Evolutionary conservation across 768 basidiomycete species (phyloP).

Genomic region (Amanita thiersii): DNA sequence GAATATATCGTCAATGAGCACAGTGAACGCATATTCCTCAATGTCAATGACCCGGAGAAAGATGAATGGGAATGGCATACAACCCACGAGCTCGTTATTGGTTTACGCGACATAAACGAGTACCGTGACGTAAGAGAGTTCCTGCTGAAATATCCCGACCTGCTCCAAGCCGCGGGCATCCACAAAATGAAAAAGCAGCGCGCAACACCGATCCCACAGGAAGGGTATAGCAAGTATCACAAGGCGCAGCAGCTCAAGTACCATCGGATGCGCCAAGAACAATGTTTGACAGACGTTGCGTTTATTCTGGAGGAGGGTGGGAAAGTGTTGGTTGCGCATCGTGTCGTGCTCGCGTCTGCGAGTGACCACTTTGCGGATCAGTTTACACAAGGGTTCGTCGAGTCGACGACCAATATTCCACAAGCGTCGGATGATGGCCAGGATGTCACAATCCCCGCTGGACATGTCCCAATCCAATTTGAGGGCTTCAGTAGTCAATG

Average conservation of each 20-base stretch:
- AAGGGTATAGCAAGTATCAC: too few relatives aligned
- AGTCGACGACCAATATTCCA: too few relatives aligned
- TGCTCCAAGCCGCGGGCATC: constrained; percentile 27
- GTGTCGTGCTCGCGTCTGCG: constrained; percentile 26
- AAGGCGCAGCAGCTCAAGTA: constrained; percentile 19
- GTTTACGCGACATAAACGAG: constrained; percentile 20
- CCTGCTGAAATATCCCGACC: constrained; percentile 21
- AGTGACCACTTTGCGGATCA: constrained; percentile 28
- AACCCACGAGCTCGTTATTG: constrained; percentile 31
- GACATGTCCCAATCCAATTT: too few relatives aligned
- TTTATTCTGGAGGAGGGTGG: constrained; percentile 19
- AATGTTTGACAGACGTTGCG: constrained; percentile 26
- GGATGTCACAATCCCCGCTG: too few relatives aligned
- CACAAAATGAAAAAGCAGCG: constrained; percentile 12
- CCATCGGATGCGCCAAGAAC: constrained; percentile 22
- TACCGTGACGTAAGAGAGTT: constrained; percentile 24
- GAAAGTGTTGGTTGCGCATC: constrained; percentile 28
- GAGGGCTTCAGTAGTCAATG: too few relatives aligned
- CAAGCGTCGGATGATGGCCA: too few relatives aligned
- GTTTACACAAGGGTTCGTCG: too few relatives aligned
- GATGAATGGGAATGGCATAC: constrained; percentile 32
- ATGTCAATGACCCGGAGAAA: constrained; percentile 29
- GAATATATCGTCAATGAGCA: constrained; percentile 13
- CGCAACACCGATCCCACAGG: constrained; percentile 8
- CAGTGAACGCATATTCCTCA: constrained; percentile 31